Conservation (phyloP, 2,329 filamentous ascomycete genomes). For the Periconia sp. region DNA sequence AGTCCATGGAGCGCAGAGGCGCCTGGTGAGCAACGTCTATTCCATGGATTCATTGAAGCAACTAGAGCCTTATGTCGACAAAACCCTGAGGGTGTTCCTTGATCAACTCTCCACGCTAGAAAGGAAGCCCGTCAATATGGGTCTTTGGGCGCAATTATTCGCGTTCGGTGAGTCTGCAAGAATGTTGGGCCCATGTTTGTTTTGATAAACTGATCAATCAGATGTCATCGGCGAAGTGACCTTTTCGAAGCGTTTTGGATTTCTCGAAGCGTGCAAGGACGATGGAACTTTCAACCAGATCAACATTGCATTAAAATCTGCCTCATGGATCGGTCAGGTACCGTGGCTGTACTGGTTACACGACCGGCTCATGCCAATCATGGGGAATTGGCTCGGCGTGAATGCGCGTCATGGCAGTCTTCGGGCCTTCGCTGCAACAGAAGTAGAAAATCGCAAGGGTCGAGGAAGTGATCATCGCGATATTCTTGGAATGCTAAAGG, state of each 20-base stretch:
- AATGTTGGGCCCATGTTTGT: too few relatives aligned
- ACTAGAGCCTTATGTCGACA: conserved; percentile 44
- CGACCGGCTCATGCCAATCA: conserved; percentile 39
- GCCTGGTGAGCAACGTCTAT: conserved; percentile 1
- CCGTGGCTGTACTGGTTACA: conserved; percentile 42
- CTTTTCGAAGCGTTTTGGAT: conserved; percentile 45
- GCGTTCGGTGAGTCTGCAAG: conserved; percentile 41
- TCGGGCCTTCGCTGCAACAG: conserved; percentile 31
- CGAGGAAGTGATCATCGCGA: conserved; percentile 41
- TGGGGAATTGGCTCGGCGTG: conserved; percentile 45
- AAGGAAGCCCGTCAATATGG: conserved; percentile 33
- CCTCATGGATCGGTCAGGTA: conserved; percentile 47
- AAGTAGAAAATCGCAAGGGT: conserved; percentile 19
- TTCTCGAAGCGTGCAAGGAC: conserved; percentile 42
- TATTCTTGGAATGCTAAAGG: conserved; percentile 45
- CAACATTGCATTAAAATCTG: conserved; percentile 33
- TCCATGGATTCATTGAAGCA: conserved; percentile 1
- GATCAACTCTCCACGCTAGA: conserved; percentile 4
- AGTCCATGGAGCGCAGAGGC: conserved; percentile 5
- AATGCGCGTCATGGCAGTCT: conserved; percentile 39
- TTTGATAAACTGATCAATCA: too few relatives aligned
- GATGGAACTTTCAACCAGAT: conserved; percentile 43
- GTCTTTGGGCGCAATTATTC: conserved; percentile 45
- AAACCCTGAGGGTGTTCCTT: conserved; percentile 38
- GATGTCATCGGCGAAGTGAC: conserved; percentile 52